A percentile compares a stretch with the other conserved stretches of the same genome.
Evolutionary conservation across 2,329 filamentous ascomycete species (phyloP).

Genomic region (Cladosporium sp.): DNA sequence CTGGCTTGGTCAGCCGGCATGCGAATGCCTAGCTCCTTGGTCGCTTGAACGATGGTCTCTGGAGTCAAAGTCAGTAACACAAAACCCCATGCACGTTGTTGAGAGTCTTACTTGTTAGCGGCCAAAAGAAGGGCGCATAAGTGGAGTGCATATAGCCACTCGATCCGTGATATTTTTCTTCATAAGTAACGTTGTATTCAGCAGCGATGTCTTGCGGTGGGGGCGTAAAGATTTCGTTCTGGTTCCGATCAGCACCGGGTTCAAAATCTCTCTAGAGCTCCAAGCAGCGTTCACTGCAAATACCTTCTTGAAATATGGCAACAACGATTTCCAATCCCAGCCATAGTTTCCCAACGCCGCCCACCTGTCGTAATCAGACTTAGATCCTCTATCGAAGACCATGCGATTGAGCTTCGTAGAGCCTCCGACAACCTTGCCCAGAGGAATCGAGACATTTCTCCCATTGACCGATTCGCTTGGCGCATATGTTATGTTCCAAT

Average conservation of each 20-base stretch:
- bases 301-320: slow-evolving; percentile 38
- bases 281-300: not conserved
- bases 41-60: slow-evolving; percentile 4
- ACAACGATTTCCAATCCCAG: slow-evolving; percentile 43
- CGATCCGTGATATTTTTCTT: not conserved
- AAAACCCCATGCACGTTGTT: not conserved
- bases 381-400: slow-evolving; percentile 34
- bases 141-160: slow-evolving; percentile 27
- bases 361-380: slow-evolving; percentile 38
- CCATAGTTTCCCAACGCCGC: slow-evolving; percentile 30
- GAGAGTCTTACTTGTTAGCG: slow-evolving; percentile 51
- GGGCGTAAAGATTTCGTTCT: slow-evolving; percentile 22
- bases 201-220: not conserved
- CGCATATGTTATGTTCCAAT: slow-evolving; percentile 32
- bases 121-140: slow-evolving; percentile 35
- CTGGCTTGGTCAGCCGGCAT: slow-evolving; percentile 24
- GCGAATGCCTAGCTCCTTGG: slow-evolving; percentile 20
- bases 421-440: slow-evolving; percentile 53
- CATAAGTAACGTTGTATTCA: slow-evolving; percentile 28
- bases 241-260: not conserved
- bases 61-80: not conserved
- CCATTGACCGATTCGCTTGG: slow-evolving; percentile 37
- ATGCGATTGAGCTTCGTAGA: slow-evolving; percentile 39
- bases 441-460: slow-evolving; percentile 44
- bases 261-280: not conserved